Base-by-base conservation (phyloP, 2,329 filamentous ascomycete genomes). In the Pseudocercospora musae region DNA sequence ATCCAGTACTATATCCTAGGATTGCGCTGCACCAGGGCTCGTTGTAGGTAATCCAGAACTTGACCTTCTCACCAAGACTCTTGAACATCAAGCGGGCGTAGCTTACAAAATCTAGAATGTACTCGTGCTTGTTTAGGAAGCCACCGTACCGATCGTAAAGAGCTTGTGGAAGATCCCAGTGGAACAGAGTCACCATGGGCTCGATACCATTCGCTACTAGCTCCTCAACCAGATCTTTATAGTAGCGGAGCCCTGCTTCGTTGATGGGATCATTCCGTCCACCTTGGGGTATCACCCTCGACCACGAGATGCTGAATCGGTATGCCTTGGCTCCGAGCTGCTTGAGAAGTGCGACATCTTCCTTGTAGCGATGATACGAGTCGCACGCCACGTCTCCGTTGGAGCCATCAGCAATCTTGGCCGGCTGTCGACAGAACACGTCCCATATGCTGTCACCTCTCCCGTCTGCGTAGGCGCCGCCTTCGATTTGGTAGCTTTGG, bases 391-490 rank as follows among this genome's bases (percentile, higher is more conserved):
- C 84, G 57, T 86, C 87, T 57, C 92, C 92, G 48, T 87, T 89
- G 69, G 83, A 87, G 62, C 86, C 88, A 71, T 91, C 89, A 60
- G 91, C 90, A 71, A 95, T 92, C 78, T 95, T 96, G 71, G 90
- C 90, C 6, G 89, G 87, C 58, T 86, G 88, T 66, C 85, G 85
- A 78, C 89, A 93, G 80, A 96, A 96, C n/a, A 85, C 88, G 78
- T 96, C 92, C 92, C 92, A 96, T 76, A 96, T 95, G 65, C 89
- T 91, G 59, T 90, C 87, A 21, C 85, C 89, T 67, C 91, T 89
- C 67, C 91, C 92, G 74, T 94, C 91, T 73, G 88, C 85, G 53
- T 89, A 81, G 42, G 84, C 81, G 53, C 87, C 87, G 62, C 92
- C 92, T 80, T 96, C 92, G 70, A 96, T 90, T 76, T 96, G 91